A percentile compares a stretch with the other conserved stretches of the same genome.
Conservation (phyloP, 331 rosid species). For the Quercus lobata region DNA sequence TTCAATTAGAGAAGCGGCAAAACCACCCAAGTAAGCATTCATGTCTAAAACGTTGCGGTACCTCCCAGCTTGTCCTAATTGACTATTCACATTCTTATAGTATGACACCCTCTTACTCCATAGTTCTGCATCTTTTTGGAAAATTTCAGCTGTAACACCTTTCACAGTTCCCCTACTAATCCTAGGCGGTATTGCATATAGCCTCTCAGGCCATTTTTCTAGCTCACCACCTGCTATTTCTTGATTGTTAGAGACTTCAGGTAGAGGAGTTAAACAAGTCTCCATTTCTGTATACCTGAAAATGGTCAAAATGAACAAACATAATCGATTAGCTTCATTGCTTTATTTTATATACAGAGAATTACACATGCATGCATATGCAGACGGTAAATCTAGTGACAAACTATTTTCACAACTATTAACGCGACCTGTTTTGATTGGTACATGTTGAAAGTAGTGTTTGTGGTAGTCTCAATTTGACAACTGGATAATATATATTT, state of each 20-base stretch:
- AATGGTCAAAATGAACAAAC: background rate
- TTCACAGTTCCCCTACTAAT: conserved; percentile 49
- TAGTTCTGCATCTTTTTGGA: conserved; percentile 39
- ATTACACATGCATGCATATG: too few relatives aligned
- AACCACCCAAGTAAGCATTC: conserved; percentile 84
- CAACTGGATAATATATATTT: too few relatives aligned
- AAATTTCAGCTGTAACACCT: conserved; percentile 41
- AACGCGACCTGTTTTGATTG: too few relatives aligned
- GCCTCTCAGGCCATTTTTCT: conserved; percentile 68
- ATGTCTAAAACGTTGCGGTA: conserved; percentile 76
- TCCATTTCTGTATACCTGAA: conserved; percentile 74
- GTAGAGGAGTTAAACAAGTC: conserved; percentile 63
- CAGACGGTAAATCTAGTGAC: too few relatives aligned
- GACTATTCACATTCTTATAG: conserved; percentile 51
- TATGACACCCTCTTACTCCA: conserved; percentile 67
- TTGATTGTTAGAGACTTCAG: conserved; percentile 50
- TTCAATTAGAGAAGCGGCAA: conserved; percentile 56
- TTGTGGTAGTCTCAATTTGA: too few relatives aligned
- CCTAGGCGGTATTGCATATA: conserved; percentile 67
- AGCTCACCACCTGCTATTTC: conserved; percentile 68
- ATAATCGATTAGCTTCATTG: background rate
- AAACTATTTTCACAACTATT: too few relatives aligned
- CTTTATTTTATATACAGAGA: too few relatives aligned
- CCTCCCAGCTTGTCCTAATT: conserved; percentile 55
- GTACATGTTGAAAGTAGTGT: too few relatives aligned